phyloP scores from a whole-genome alignment of 495 filamentous ascomycete species.

The Neurospora tetrasperma region DNA sequence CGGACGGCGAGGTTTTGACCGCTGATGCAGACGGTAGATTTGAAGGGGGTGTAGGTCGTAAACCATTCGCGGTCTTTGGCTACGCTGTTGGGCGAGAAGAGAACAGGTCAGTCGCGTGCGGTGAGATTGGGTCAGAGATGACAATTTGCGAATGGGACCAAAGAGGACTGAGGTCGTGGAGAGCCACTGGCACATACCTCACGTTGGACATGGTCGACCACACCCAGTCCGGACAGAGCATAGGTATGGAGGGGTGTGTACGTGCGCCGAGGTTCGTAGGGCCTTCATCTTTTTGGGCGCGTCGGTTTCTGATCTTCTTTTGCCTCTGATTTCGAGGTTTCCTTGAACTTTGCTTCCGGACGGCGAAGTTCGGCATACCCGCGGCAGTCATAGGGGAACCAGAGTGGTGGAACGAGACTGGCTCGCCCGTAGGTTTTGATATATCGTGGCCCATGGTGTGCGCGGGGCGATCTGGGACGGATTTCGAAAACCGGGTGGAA shows the following conservation, averaged over 20 bases:
- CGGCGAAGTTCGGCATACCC: neutral
- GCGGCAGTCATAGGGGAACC: neutral
- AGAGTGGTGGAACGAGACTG: neutral
- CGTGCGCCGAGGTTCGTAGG: neutral
- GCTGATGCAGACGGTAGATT: neutral
- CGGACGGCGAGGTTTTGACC: neutral
- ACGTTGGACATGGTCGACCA: neutral
- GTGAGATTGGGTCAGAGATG: neutral
- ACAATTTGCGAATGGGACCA: too few species aligned
- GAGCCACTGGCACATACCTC: neutral
- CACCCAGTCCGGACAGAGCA: neutral
- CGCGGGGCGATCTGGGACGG: neutral
- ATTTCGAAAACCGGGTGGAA: neutral
- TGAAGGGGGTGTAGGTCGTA: neutral
- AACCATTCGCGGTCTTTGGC: neutral
- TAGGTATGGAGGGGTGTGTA: neutral
- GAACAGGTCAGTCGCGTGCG: neutral
- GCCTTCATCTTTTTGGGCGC: neutral
- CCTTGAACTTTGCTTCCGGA: neutral
- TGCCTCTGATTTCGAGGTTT: neutral
- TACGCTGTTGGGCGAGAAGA: neutral
- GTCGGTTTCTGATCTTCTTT: neutral
- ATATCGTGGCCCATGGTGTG: neutral
- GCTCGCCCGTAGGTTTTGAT: neutral
- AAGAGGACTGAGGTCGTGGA: neutral